Percentiles rank a stretch among this genome's conserved stretches.
Conservation (phyloP, 2,329 filamentous ascomycete species). For the Ophiocordyceps unilateralis region DNA sequence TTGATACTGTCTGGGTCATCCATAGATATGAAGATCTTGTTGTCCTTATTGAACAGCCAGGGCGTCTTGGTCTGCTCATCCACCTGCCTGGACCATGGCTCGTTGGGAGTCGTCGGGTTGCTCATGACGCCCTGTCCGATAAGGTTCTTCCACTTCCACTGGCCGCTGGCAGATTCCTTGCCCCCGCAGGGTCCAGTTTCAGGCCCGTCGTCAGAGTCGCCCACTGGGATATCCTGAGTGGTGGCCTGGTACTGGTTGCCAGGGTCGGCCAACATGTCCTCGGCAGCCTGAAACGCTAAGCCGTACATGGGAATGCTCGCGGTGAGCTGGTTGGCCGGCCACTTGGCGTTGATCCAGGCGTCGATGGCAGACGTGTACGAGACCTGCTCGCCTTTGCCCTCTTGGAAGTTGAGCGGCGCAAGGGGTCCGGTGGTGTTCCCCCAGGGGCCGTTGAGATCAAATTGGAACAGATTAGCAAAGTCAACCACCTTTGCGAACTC, state of each 20-base stretch:
- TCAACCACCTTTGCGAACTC: background rate
- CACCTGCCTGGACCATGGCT: constrained; percentile 3
- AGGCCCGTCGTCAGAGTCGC: background rate
- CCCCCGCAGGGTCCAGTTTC: background rate
- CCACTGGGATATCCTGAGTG: background rate
- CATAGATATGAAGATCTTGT: background rate
- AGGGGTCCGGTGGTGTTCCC: constrained; percentile 1
- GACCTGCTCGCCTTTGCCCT: constrained; percentile 1
- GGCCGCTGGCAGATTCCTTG: background rate
- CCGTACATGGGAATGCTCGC: constrained; percentile 3
- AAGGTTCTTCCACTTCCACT: constrained; percentile 3
- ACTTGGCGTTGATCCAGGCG: constrained; percentile 2
- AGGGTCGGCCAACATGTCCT: background rate
- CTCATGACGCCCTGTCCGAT: constrained; percentile 1
- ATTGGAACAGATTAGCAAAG: constrained; percentile 2
- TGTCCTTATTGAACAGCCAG: background rate
- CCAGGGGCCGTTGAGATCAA: constrained; percentile 4
- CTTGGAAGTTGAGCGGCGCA: constrained; percentile 2
- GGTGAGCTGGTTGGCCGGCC: constrained; percentile 2
- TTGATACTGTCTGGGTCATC: background rate
- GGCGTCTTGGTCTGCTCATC: constrained; percentile 2
- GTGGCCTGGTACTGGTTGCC: constrained; percentile 2
- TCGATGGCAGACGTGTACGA: constrained; percentile 2
- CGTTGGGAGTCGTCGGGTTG: background rate
- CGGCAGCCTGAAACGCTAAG: background rate